Base-by-base conservation (phyloP, 2,329 filamentous ascomycete genomes). In the Fusarium equiseti region DNA sequence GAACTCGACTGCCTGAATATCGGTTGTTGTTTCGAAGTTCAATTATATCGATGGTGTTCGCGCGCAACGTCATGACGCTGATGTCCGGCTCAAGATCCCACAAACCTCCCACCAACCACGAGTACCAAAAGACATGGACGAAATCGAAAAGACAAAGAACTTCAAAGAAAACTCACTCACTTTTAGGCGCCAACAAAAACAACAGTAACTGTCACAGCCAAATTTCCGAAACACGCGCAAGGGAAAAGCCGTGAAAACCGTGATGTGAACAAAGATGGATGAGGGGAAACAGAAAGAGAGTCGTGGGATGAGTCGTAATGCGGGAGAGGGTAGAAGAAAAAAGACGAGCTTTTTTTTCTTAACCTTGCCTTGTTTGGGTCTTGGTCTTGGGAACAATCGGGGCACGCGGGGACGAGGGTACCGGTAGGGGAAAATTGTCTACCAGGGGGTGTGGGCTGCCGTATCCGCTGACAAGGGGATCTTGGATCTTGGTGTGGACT, bases 121-220 rank as follows among this genome's bases (percentile, higher is more conserved):
- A 63, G 46, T 62, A 53, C 60, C 71, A 73, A 59, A 59, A 60
- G 69, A 73, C 49, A 74, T 65, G 40, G 55, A 71, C 48, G 58
- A 50, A 68, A 65, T 66, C 45, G 70, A 68, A 66, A 52, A 72
- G 59, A 68, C 56, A 42, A 51, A 49, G 55, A 53, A 38, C 56
- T 48, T 65, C 59, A 53, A 65, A 53, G 53, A 68, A 70, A 62
- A 46, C 67, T 72, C 70, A 86, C 84, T 86, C 79, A 86, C 84
- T 86, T 85, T 86, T 86, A 80, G 79, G 83, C 83, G 83, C 83
- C 83, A 82, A 81, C 79, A 84, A 84, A 81, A 84, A 82, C 81
- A 81, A 81, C 78, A 79, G 79, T 79, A 80, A 80, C 77, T 79
- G 76, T 80, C 78, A 81, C 76, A 80, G 79, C 77, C 79, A 81